Conservation (phyloP, 2,329 filamentous ascomycete species). For the Cercospora zeae-maydis region DNA sequence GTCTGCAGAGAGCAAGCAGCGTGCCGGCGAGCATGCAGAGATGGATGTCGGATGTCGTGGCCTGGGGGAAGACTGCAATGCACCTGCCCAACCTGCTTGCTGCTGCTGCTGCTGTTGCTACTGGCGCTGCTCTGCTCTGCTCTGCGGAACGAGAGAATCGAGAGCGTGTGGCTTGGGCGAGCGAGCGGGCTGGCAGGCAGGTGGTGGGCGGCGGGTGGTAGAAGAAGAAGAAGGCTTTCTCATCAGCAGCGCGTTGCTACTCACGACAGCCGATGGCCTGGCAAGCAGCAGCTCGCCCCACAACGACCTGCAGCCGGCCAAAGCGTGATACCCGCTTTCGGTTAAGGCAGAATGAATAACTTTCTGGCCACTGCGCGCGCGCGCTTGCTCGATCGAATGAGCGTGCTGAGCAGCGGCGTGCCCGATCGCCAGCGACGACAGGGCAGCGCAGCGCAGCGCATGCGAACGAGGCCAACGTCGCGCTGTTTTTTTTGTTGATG, state of each 20-base stretch:
- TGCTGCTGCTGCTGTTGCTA: not conserved
- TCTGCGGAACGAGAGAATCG: not conserved
- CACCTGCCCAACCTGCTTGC: not conserved
- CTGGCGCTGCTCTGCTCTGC: not conserved
- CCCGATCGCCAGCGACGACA: not conserved
- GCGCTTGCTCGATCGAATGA: not conserved
- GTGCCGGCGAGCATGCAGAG: not conserved
- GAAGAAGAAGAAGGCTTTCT: not conserved
- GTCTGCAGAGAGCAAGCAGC: no score
- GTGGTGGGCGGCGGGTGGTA: not conserved
- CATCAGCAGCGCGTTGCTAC: slow-evolving; percentile 11
- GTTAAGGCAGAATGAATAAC: not conserved
- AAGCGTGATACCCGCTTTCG: slow-evolving; percentile 1
- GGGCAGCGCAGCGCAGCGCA: not conserved
- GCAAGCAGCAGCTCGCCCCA: slow-evolving; percentile 3
- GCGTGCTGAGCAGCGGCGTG: not conserved
- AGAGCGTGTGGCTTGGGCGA: not conserved
- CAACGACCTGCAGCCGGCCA: slow-evolving; percentile 1
- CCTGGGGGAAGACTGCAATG: not conserved
- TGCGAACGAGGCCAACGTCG: not conserved
- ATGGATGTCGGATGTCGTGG: not conserved
- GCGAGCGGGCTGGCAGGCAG: not conserved
- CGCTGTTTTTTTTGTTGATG: not conserved
- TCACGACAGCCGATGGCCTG: slow-evolving; percentile 5
- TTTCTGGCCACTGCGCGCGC: not conserved